These are phyloP conservation scores for Gossypium davidsonii DNA, from an alignment of 441 rosid species.

Conservation along the genomic window DNA sequence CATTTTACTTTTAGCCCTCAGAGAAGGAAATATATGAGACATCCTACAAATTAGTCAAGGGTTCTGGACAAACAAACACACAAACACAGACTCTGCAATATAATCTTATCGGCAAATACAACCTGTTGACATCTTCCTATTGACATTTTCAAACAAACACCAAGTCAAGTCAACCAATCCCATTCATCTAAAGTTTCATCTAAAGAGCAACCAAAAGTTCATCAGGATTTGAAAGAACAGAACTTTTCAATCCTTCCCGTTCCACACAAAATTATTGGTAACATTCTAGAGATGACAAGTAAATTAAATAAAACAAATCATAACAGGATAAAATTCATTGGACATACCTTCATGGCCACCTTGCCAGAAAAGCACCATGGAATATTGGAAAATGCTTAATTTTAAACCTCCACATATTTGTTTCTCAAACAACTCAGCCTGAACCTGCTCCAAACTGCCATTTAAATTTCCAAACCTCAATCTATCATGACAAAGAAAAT, in stretches of 20 bases:
- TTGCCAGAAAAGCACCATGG: slow-evolving; percentile 51
- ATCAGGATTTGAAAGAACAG: background rate
- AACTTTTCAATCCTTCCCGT: background rate
- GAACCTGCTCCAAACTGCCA: slow-evolving; percentile 93
- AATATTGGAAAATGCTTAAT: slow-evolving; percentile 62
- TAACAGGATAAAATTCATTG: background rate
- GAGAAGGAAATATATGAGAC: background rate
- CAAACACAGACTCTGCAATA: background rate
- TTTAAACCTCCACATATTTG: slow-evolving; percentile 65
- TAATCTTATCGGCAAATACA: background rate
- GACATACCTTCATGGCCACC: slow-evolving; percentile 49
- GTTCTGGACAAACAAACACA: background rate
- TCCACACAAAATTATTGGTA: background rate
- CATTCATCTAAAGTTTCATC: background rate
- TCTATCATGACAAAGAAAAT: slow-evolving; percentile 26
- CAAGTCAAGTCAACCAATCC: background rate
- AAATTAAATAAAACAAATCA: slow-evolving; percentile 1
- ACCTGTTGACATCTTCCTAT: background rate
- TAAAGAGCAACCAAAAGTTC: background rate
- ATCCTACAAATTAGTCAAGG: background rate
- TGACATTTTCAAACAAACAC: background rate
- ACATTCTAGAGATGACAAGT: background rate
- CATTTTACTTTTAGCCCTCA: slow-evolving; percentile 1
- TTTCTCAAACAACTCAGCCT: slow-evolving; percentile 65
- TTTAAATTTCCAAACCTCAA: slow-evolving; percentile 45